These are phyloP conservation scores for Hypoxylon sp. DNA, from an alignment of 2,329 filamentous ascomycete genomes.

Conservation along the genomic window DNA sequence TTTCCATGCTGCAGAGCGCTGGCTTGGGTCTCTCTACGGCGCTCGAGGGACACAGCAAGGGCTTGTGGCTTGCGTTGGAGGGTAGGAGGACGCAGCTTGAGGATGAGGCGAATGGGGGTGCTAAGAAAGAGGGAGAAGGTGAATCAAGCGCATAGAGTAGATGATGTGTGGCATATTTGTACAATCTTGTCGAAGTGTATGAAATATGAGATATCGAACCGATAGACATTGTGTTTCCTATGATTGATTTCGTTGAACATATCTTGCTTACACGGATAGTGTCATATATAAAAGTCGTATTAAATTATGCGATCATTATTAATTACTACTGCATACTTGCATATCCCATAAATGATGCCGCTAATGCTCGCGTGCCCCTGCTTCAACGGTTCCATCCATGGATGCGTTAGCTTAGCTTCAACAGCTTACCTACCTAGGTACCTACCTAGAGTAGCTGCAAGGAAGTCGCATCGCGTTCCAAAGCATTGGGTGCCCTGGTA, in stretches of 20 bases:
- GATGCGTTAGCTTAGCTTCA: not conserved
- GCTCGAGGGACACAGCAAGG: conserved; percentile 83
- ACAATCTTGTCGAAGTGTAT: conserved; percentile 16
- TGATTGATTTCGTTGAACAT: no score
- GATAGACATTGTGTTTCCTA: no score
- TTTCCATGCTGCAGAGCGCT: conserved; percentile 80
- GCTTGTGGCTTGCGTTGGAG: conserved; percentile 88
- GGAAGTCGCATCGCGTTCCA: conserved; percentile 15
- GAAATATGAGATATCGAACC: conserved; percentile 8
- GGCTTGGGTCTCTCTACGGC: conserved; percentile 79
- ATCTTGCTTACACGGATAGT: not conserved
- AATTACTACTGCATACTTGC: no score
- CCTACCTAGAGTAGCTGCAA: conserved; percentile 11
- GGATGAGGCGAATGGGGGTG: conserved; percentile 63
- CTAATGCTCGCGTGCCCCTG: conserved; percentile 15
- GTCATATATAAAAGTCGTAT: no score
- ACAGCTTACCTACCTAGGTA: no score
- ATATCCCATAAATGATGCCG: conserved; percentile 1
- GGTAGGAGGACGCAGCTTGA: conserved; percentile 82
- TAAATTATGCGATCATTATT: no score
- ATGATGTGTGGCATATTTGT: conserved; percentile 4
- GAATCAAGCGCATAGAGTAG: conserved; percentile 35
- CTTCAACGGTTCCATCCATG: not conserved
- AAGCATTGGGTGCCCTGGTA: conserved; percentile 7
- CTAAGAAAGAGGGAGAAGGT: conserved; percentile 43